Base-by-base conservation (phyloP, 225 moss, liverwort and hornwort genomes). In the Sphagnum contortum region DNA sequence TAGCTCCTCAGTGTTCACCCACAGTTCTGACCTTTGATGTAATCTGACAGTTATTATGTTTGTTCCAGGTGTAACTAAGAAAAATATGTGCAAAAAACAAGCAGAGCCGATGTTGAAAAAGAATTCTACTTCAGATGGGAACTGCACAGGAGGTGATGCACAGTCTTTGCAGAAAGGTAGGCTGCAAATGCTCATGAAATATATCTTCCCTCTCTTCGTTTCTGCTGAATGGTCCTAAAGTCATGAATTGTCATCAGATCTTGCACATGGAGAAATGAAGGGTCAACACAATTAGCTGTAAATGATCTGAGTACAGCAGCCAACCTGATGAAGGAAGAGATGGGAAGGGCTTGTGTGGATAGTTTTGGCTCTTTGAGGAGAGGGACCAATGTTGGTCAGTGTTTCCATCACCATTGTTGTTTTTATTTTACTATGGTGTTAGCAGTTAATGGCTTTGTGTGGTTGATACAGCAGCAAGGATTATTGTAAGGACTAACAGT, bases 291-390 rank as follows among this genome's bases (percentile, higher is more conserved):
- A 63, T 65, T 74, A 47, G 76, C 63, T 68, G 61, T 54, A 58
- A 44, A 9, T 45, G 47, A 7, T 61, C 73, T 74, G 48, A 71
- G 71, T 48, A 76, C 71, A 50, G 73, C 81, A 45, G 51, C 68
- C n/a, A 77, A 74, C 61, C 74, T 67, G 47, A 76, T 76, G 48
- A 76, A 80, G 69, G 76, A 77, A 81, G 81, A 71, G 71, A 74
- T 12, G 47, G 71, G 68, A 45, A 68, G 59, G 11, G 59, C 68
- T 69, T 68, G 63, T 51, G 60, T 59, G 65, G 64, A 67, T 67
- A 57, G 56, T 60, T 66, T 72, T n/a, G 57, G 68, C 44, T 58
- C 62, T 63, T 62, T 66, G 55, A 81, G 73, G 66, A 63, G 71
- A 50, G 77, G 68, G 49, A 71, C 51, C 47, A 73, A 59, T 69